Conservation (phyloP, 75 land plant genomes). For the Isoetes taiwanensis region DNA sequence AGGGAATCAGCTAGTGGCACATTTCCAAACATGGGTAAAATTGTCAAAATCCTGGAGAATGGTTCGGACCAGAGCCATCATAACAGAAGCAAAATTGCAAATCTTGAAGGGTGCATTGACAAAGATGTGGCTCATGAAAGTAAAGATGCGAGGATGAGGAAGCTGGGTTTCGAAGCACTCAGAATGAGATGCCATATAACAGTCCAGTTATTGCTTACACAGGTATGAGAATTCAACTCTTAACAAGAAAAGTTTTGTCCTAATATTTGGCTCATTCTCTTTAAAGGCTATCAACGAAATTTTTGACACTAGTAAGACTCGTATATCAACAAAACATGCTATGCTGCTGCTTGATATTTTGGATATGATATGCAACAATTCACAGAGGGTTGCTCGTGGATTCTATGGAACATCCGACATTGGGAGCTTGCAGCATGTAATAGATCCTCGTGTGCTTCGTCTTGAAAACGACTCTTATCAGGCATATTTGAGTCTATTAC, state of each 20-base stretch:
- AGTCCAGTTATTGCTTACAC: slow-evolving; percentile 43
- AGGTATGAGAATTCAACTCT: slow-evolving; percentile 23
- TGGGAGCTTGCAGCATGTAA: slow-evolving; percentile 28
- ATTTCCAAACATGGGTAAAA: slow-evolving; percentile 25
- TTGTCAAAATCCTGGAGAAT: slow-evolving; percentile 31
- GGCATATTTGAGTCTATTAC: slow-evolving; percentile 40
- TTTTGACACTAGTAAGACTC: slow-evolving; percentile 20
- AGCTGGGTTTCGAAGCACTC: slow-evolving; percentile 30
- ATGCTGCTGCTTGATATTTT: slow-evolving; percentile 29
- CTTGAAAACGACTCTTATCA: slow-evolving; percentile 62
- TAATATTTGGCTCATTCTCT: slow-evolving; percentile 4
- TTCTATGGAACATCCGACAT: slow-evolving; percentile 31
- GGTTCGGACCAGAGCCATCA: slow-evolving; percentile 28
- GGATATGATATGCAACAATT: slow-evolving; percentile 30
- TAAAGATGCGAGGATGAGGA: slow-evolving; percentile 38
- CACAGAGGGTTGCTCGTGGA: slow-evolving; percentile 38
- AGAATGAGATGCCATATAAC: slow-evolving; percentile 49
- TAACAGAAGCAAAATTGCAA: not conserved
- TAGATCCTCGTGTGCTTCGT: slow-evolving; percentile 52
- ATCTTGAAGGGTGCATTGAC: slow-evolving; percentile 13
- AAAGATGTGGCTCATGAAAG: slow-evolving; percentile 16
- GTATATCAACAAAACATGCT: slow-evolving; percentile 23
- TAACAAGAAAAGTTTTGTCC: not conserved
- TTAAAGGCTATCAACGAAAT: slow-evolving; percentile 39
- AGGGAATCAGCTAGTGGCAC: slow-evolving; percentile 33